Evolutionary conservation across 2,329 filamentous ascomycete genomes (phyloP).

Genomic region (Fusarium domesticum): DNA sequence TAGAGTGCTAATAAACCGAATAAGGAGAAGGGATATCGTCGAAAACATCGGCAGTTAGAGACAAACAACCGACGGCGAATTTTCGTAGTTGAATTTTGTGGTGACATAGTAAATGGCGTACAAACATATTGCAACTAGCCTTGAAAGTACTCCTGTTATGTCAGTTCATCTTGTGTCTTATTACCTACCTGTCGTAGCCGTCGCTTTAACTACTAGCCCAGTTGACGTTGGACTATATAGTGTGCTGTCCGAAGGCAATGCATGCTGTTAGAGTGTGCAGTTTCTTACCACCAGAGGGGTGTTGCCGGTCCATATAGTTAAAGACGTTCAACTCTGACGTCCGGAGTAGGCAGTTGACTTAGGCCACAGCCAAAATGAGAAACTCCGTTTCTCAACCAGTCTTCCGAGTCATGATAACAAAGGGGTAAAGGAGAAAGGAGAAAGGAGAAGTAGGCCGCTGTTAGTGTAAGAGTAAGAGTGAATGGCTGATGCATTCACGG

Average conservation of each 20-base stretch:
- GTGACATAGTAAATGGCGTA: not conserved
- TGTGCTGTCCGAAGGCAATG: not conserved
- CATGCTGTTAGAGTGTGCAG: conserved; percentile 7
- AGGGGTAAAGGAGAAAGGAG: too few species aligned
- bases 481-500: conserved; percentile 26
- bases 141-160: conserved; percentile 11
- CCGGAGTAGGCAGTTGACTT: conserved; percentile 1
- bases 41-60: conserved; percentile 16
- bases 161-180: conserved; percentile 14
- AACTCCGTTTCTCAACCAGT: conserved; percentile 3
- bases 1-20: conserved; percentile 10
- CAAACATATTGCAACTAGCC: not conserved
- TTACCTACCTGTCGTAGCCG: conserved; percentile 15
- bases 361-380: conserved; percentile 6
- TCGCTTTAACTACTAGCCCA: not conserved
- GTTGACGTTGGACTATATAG: not conserved
- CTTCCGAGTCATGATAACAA: too few species aligned
- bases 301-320: conserved; percentile 3
- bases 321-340: conserved; percentile 1
- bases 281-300: conserved; percentile 26
- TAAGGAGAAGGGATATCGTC: conserved; percentile 24
- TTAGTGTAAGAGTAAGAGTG: conserved; percentile 21
- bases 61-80: conserved; percentile 5
- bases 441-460: conserved; percentile 7
- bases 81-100: not conserved